phyloP scores from a whole-genome alignment of 2,329 filamentous ascomycete genomes.

The Ophiostoma sp. region DNA sequence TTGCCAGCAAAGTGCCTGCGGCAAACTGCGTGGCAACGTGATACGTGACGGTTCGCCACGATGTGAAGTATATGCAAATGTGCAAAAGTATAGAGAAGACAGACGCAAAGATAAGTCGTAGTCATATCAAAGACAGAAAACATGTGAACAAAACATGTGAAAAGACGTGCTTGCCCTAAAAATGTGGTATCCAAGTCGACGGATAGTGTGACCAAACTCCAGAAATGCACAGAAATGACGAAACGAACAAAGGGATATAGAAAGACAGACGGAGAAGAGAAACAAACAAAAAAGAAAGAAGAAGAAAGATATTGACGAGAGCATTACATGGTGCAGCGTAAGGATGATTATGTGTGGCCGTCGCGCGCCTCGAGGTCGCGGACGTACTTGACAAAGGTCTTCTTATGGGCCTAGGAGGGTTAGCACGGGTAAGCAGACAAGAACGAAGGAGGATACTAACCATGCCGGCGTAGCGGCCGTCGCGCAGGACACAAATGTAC shows the following conservation, averaged over 20 bases:
- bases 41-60: too few species aligned
- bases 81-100: too few species aligned
- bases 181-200: conserved; percentile 1
- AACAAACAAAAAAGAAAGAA: not conserved
- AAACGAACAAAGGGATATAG: not conserved
- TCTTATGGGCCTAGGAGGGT: conserved; percentile 72
- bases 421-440: not conserved
- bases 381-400: conserved; percentile 91
- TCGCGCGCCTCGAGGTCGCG: conserved; percentile 63
- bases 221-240: not conserved
- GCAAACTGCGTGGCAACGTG: too few species aligned
- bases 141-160: not conserved
- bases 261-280: not conserved
- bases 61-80: too few species aligned
- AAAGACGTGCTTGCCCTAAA: not conserved
- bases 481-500: conserved; percentile 81
- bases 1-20: too few species aligned
- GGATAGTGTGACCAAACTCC: not conserved
- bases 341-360: conserved; percentile 8
- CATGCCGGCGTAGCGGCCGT: conserved; percentile 83
- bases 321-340: not conserved
- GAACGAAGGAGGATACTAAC: conserved; percentile 45
- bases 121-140: not conserved
- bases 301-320: not conserved
- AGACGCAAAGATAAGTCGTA: too few species aligned